Base-by-base conservation (phyloP, 192 early-diverging fungal genomes). In the Mortierella hygrophila region DNA sequence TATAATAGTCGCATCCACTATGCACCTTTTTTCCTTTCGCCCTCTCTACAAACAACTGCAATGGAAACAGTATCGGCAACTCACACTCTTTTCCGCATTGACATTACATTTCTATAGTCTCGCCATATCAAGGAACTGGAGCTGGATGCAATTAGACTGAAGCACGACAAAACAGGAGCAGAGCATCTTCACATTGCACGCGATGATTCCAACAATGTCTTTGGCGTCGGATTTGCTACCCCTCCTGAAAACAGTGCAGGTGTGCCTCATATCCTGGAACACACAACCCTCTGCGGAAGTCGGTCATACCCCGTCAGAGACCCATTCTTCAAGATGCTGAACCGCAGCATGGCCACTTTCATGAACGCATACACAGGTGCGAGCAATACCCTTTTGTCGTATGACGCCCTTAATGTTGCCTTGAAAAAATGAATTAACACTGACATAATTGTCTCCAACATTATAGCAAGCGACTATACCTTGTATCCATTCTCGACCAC, bases 311-410 rank as follows among this genome's bases (percentile, higher is more conserved):
- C 97, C n/a, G 96, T 99, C 37, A 90, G 97, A 20, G 98, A 99
- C 83, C 98, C 98, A n/a, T 99, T 99, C 79, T 98, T 99, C 91
- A 99, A 99, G 88, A 99, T 99, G 98, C 89, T 97, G 42, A 98
- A 97, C 77, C 93, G 98, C 26, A 96, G 94, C 72, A 94, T 99
- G 91, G 93, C 98, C 20, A 99, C 97, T 23, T 99, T 97, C 84
- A 99, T 99, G 98, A 99, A 99, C 71, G 98, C 98, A 0, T 94
- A 96, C 90, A 99, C 98, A 20, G 96, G 94, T 91, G 89, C 65
- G 49, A 7, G n/a, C 4, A 29, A 46, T n/a, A 9, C 44, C 44
- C 2, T 57, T 57, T n/a, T 26, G n/a, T 54, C 23, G 18, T 16
- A 1, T 54, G 52, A 54, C 52, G 16, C 47, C 10, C 13, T 49